Conservation (phyloP, 164 flowering plant species). For the Euptelea pleiosperma region DNA sequence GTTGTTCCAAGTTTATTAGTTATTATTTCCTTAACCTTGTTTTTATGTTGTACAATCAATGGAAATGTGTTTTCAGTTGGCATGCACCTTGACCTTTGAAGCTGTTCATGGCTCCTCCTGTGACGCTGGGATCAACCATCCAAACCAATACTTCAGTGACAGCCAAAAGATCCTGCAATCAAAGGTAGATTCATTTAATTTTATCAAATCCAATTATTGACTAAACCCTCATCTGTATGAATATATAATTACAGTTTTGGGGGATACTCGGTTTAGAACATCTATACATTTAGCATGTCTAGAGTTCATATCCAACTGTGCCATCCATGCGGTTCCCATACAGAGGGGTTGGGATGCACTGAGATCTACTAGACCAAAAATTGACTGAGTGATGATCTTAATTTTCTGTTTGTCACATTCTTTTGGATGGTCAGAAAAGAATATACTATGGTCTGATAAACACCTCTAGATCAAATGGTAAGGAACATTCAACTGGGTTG, state of each 20-base stretch:
- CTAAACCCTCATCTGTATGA: not conserved
- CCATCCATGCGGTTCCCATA: no score
- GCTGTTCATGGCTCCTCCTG: slow-evolving; percentile 67
- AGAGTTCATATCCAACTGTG: no score
- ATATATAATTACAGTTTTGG: slow-evolving; percentile 1
- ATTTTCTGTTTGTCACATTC: no score
- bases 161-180: slow-evolving; percentile 63
- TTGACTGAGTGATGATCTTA: no score
- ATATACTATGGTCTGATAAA: no score
- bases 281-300: not conserved
- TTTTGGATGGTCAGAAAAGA: no score
- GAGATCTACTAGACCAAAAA: no score
- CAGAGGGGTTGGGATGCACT: no score
- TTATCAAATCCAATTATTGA: not conserved
- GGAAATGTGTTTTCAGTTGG: slow-evolving; percentile 54
- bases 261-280: not conserved
- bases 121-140: slow-evolving; percentile 95
- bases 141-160: slow-evolving; percentile 89
- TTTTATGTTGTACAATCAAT: not conserved
- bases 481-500: no score
- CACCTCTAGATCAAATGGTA: no score
- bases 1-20: not conserved
- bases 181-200: slow-evolving; percentile 35
- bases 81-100: slow-evolving; percentile 95
- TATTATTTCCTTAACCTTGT: not conserved